Evolutionary conservation across 1,284 basidiomycete species (phyloP).

Genomic region (Ceratobasidium sp.): DNA sequence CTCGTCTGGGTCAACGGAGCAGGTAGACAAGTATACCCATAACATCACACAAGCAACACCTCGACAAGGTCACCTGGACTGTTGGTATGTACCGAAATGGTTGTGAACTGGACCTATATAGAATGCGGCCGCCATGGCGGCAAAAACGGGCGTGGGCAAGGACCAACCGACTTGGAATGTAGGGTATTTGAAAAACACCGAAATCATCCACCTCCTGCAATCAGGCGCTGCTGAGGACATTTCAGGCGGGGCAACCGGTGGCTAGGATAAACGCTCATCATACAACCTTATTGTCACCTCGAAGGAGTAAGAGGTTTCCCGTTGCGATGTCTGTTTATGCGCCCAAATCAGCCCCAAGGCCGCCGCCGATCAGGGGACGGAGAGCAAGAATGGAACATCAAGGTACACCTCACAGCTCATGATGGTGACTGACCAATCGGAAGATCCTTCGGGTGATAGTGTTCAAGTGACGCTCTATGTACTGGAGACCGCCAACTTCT

Average conservation of each 20-base stretch:
- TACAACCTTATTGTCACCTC: background rate
- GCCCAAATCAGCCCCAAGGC: background rate
- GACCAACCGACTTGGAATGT: background rate
- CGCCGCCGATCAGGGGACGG: background rate
- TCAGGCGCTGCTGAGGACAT: background rate
- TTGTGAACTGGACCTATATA: background rate
- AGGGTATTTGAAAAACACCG: background rate
- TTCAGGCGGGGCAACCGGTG: background rate
- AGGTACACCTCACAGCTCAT: background rate
- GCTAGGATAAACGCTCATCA: background rate
- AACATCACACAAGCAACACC: too few species aligned
- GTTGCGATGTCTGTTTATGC: background rate
- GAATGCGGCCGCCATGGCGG: background rate
- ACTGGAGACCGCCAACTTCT: too few species aligned
- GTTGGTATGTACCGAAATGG: background rate
- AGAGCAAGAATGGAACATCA: background rate
- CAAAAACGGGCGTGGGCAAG: background rate
- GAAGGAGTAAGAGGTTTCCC: background rate
- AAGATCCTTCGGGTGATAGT: too few species aligned
- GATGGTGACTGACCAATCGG: too few species aligned
- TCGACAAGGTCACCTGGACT: background rate
- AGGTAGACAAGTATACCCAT: too few species aligned
- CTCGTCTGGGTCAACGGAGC: too few species aligned
- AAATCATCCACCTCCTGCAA: background rate
- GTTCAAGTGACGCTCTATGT: too few species aligned